These are phyloP conservation scores for Torulaspora pretoriensis DNA, from an alignment of 1,139 yeast species.

Conservation along the genomic window DNA sequence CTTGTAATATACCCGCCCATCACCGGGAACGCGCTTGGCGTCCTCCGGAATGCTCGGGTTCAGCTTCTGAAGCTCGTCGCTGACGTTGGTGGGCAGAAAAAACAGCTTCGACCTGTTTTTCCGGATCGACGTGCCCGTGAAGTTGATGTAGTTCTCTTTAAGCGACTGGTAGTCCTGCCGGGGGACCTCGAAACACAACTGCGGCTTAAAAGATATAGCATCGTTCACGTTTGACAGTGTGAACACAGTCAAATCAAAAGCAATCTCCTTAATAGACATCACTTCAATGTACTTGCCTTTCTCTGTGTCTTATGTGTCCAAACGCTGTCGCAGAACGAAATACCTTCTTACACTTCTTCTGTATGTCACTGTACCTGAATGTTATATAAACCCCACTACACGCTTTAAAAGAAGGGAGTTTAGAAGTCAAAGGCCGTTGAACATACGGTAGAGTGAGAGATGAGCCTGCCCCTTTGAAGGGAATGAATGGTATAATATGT, in stretches of 20 bases:
- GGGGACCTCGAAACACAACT: conserved; percentile 27
- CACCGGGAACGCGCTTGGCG: conserved; percentile 19
- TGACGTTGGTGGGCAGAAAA: conserved; percentile 25
- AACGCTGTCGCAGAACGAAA: neutral
- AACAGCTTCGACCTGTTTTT: conserved; percentile 24
- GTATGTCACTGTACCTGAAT: no score
- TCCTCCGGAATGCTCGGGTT: conserved; percentile 24
- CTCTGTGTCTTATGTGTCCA: neutral
- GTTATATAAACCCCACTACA: no score
- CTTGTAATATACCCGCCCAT: conserved; percentile 20
- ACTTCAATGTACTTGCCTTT: neutral
- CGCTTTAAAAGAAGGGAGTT: no score
- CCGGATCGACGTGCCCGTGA: conserved; percentile 27
- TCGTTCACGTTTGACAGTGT: conserved; percentile 25
- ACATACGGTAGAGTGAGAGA: neutral
- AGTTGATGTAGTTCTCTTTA: conserved; percentile 22
- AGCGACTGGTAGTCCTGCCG: conserved; percentile 21
- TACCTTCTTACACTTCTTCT: no score
- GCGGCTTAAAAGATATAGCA: conserved; percentile 27
- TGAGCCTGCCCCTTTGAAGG: neutral
- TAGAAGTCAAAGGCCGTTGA: neutral
- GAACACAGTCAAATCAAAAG: conserved; percentile 24
- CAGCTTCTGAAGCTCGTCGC: conserved; percentile 25
- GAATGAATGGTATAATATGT: no score
- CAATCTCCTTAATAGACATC: conserved; percentile 21